Conservation (phyloP, 1,284 basidiomycete species). For the Hypsizygus ulmarius region DNA sequence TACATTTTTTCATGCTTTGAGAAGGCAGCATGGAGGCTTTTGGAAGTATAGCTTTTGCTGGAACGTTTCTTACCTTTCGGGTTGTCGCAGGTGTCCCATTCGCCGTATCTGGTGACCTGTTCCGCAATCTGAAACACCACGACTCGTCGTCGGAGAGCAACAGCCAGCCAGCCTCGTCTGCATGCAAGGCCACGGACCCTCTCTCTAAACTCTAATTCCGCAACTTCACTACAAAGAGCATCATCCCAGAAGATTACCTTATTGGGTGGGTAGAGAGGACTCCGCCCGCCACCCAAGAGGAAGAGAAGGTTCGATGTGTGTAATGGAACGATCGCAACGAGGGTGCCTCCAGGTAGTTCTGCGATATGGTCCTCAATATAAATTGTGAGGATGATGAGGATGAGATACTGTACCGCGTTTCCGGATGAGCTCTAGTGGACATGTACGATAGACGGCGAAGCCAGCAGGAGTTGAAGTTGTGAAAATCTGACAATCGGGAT, state of each 20-base stretch:
- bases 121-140: conserved; percentile 76
- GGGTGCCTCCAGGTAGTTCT: conserved; percentile 80
- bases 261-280: conserved; percentile 92
- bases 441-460: conserved; percentile 83
- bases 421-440: conserved; percentile 75
- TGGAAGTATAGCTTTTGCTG: background rate
- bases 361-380: conserved; percentile 18
- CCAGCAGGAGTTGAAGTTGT: conserved; percentile 80
- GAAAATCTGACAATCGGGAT: conserved; percentile 77
- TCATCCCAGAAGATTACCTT: conserved; percentile 94
- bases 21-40: background rate
- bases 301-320: conserved; percentile 86
- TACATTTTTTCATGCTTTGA: conserved; percentile 3
- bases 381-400: conserved; percentile 6
- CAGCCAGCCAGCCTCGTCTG: conserved; percentile 79
- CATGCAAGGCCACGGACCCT: conserved; percentile 79
- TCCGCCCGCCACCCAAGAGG: conserved; percentile 85
- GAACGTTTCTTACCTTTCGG: conserved; percentile 60
- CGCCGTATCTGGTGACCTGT: conserved; percentile 59
- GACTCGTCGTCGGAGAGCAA: conserved; percentile 78
- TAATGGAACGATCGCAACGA: conserved; percentile 74
- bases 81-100: conserved; percentile 92
- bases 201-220: conserved; percentile 91
- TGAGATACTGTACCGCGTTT: conserved; percentile 63
- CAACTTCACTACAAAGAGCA: conserved; percentile 68